These are phyloP conservation scores for Protomyces arabidopsidicola DNA, from an alignment of 1,139 yeast species.

Conservation along the genomic window DNA sequence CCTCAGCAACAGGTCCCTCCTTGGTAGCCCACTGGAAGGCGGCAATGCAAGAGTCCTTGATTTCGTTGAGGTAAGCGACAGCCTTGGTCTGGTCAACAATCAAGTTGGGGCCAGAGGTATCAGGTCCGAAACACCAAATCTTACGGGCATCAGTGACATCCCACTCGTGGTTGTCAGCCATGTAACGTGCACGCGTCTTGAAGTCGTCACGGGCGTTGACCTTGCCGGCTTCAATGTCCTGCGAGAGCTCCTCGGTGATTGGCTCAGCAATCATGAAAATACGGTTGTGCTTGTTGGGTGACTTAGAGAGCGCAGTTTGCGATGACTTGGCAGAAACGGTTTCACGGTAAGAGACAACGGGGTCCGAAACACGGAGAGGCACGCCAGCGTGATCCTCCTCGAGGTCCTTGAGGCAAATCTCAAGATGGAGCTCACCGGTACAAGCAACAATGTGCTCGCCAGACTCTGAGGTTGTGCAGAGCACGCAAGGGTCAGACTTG, in stretches of 20 bases:
- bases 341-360: slow-evolving; percentile 98
- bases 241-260: slow-evolving; percentile 84
- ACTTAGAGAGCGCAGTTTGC: slow-evolving; percentile 94
- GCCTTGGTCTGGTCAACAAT: slow-evolving; percentile 99
- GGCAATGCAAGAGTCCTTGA: slow-evolving; percentile 98
- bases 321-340: slow-evolving; percentile 91
- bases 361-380: slow-evolving; percentile 96
- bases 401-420: slow-evolving; percentile 92
- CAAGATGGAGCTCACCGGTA: slow-evolving; percentile 99
- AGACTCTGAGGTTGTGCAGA: slow-evolving; percentile 78
- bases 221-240: slow-evolving; percentile 89
- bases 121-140: slow-evolving; percentile 99
- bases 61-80: slow-evolving; percentile 97
- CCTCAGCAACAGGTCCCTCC: slow-evolving; percentile 99
- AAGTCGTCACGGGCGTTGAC: slow-evolving; percentile 95
- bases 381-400: slow-evolving; percentile 99
- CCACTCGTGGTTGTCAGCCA: slow-evolving; percentile 99
- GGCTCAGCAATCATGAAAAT: slow-evolving; percentile 97
- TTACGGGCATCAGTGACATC: slow-evolving; percentile 99
- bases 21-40: slow-evolving; percentile 99
- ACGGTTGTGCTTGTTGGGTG: slow-evolving; percentile 99
- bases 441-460: slow-evolving; percentile 99
- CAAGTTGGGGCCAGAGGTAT: slow-evolving; percentile 87
- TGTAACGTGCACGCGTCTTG: slow-evolving; percentile 97
- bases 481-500: slow-evolving; percentile 98